Percentiles rank a stretch among this genome's conserved stretches.
Evolutionary conservation across 345 rosid species (phyloP).

Genomic region (Eucalyptus pauciflora): DNA sequence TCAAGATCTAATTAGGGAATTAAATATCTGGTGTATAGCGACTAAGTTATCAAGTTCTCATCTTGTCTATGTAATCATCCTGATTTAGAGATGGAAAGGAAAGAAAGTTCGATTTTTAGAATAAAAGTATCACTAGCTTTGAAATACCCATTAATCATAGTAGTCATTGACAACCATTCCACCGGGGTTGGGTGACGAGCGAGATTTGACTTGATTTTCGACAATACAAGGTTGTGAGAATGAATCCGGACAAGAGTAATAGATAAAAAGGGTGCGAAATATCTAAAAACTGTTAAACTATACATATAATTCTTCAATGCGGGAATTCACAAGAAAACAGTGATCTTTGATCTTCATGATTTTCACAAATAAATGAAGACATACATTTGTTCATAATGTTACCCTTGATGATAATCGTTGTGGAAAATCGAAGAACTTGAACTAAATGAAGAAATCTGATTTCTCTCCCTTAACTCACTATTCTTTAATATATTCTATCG

Average conservation of each 20-base stretch:
- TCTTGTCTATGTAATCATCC: background rate
- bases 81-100: background rate
- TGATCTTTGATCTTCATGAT: no score
- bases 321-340: no score
- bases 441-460: no score
- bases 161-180: background rate
- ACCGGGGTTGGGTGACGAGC: background rate
- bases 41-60: background rate
- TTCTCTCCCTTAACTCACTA: no score
- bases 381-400: no score
- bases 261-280: background rate
- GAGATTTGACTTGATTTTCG: background rate
- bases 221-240: background rate
- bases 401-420: no score
- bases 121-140: background rate
- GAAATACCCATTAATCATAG: background rate
- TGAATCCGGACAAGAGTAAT: fast-evolving
- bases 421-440: no score
- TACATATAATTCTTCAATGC: no score
- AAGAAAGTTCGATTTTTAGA: background rate
- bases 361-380: no score
- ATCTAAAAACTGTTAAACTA: background rate
- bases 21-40: background rate
- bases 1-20: background rate
- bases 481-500: no score